Conservation (phyloP, 768 basidiomycete genomes). For the Ramaria rubella region DNA sequence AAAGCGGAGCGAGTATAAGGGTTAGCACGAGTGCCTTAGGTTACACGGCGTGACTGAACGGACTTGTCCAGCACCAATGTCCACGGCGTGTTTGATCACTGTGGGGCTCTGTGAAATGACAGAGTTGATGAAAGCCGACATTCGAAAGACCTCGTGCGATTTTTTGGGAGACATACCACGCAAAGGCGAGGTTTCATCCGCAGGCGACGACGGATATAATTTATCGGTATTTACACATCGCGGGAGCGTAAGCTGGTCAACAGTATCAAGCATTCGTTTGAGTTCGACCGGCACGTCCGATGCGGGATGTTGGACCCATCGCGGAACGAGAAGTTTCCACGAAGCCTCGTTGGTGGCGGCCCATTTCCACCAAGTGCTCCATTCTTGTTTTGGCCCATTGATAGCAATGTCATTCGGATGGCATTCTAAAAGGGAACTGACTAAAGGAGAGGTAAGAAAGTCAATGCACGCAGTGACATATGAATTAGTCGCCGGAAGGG, state of each 20-base stretch:
- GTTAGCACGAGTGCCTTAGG: not conserved
- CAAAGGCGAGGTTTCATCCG: not conserved
- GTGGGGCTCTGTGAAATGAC: constrained; percentile 26
- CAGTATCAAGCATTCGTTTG: constrained; percentile 11
- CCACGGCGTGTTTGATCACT: constrained; percentile 44
- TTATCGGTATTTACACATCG: not conserved
- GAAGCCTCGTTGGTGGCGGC: constrained; percentile 8
- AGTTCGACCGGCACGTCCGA: constrained; percentile 14
- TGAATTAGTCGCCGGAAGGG: not conserved
- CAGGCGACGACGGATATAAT: too few species aligned
- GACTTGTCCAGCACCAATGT: constrained; percentile 71
- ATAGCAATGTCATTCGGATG: constrained; percentile 44
- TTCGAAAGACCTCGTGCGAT: constrained; percentile 60
- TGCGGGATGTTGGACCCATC: not conserved
- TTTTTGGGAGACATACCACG: constrained; percentile 73
- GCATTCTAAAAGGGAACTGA: constrained; percentile 32
- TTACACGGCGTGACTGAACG: constrained; percentile 11
- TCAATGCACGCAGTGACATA: constrained; percentile 6
- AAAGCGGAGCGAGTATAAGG: not conserved
- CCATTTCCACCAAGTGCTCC: constrained; percentile 25
- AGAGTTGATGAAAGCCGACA: constrained; percentile 46
- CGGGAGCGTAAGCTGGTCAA: constrained; percentile 17
- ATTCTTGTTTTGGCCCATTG: constrained; percentile 11
- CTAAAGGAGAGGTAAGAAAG: constrained; percentile 15
- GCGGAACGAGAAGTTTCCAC: constrained; percentile 17